These are phyloP conservation scores for Cladophialophora exuberans DNA, from an alignment of 2,329 filamentous ascomycete species.

Conservation along the genomic window DNA sequence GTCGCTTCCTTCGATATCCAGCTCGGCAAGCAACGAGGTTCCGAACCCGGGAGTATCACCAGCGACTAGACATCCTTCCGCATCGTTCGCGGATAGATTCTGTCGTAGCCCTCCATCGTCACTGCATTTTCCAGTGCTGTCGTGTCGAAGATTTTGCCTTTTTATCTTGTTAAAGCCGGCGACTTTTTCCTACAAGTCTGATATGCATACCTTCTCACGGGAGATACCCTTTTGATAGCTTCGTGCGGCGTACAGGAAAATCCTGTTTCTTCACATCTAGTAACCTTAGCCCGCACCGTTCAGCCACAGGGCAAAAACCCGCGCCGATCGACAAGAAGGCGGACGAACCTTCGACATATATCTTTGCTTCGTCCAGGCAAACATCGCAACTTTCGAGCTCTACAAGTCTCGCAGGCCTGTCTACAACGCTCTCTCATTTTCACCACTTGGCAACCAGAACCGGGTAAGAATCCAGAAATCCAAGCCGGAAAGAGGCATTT, in stretches of 20 bases:
- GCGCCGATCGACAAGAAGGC: too few species aligned
- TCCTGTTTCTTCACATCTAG: constrained; percentile 12
- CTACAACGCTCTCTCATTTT: constrained; percentile 15
- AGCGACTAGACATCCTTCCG: not conserved
- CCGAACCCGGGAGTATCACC: constrained; percentile 1
- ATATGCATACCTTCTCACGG: constrained; percentile 2
- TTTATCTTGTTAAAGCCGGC: not conserved
- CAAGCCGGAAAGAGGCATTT: too few species aligned
- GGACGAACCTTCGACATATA: constrained; percentile 19
- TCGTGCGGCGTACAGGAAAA: constrained; percentile 19
- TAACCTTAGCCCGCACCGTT: not conserved
- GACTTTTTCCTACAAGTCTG: too few species aligned
- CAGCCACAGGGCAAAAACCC: not conserved
- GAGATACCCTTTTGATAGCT: constrained; percentile 2
- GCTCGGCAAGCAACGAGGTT: not conserved
- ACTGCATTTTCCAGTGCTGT: too few species aligned
- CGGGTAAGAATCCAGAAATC: not conserved
- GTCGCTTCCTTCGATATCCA: not conserved
- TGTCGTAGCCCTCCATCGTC: too few species aligned
- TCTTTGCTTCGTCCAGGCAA: constrained; percentile 7
- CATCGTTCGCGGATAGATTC: too few species aligned
- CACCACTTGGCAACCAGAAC: not conserved
- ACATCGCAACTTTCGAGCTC: constrained; percentile 24
- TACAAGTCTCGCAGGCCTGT: constrained; percentile 26
- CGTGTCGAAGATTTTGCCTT: not conserved